Evolutionary conservation across 2,329 filamentous ascomycete species (phyloP).

Genomic region (Ascochyta koolunga): DNA sequence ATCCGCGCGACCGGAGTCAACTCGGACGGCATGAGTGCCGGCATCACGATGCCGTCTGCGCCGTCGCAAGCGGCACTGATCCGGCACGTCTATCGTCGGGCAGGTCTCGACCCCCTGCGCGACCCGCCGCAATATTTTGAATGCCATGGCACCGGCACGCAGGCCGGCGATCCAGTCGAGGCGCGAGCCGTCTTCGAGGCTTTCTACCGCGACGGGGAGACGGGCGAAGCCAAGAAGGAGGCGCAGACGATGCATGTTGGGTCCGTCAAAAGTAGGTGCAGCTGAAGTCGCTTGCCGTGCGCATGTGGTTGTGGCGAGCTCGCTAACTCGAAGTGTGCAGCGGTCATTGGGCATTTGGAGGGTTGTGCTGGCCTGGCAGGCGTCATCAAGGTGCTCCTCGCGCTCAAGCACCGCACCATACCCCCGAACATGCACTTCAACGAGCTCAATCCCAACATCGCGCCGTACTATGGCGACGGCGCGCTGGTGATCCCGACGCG

Average conservation of each 20-base stretch:
- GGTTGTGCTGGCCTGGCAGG: too few relatives aligned
- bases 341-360: too few relatives aligned
- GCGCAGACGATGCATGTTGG: slow-evolving; percentile 2
- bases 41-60: slow-evolving; percentile 41
- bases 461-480: too few relatives aligned
- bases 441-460: background rate
- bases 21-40: slow-evolving; percentile 23
- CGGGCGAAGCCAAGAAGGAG: background rate
- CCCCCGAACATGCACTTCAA: background rate
- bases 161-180: slow-evolving; percentile 37
- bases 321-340: too few relatives aligned
- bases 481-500: too few relatives aligned
- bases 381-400: background rate
- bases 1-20: slow-evolving; percentile 35
- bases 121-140: slow-evolving; percentile 31
- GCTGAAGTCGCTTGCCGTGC: slow-evolving; percentile 39
- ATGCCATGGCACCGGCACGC: slow-evolving; percentile 35
- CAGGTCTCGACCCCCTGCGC: slow-evolving; percentile 40
- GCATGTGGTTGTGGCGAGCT: too few relatives aligned
- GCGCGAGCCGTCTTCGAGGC: slow-evolving; percentile 21
- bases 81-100: slow-evolving; percentile 41
- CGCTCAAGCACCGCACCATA: background rate
- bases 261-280: slow-evolving; percentile 37
- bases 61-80: slow-evolving; percentile 51
- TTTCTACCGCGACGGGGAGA: slow-evolving; percentile 12